phyloP scores from a whole-genome alignment of 805 yeast genomes.

The Hanseniaspora mollemarum region DNA sequence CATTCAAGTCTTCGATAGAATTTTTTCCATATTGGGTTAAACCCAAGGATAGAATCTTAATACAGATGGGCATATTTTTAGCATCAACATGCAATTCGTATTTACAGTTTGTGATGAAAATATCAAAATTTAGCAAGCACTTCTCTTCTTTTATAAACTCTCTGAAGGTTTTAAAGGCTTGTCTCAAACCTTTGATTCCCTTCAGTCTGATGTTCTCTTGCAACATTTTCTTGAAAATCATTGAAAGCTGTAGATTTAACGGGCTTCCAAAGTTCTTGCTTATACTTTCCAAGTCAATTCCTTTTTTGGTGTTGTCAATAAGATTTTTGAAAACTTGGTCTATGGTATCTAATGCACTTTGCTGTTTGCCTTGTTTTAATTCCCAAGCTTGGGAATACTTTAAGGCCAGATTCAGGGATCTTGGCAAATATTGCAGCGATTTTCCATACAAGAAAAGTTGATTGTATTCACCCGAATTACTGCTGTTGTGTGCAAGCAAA shows the following conservation, averaged over 20 bases:
- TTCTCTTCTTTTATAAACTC: slow-evolving; percentile 9
- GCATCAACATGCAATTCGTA: slow-evolving; percentile 6
- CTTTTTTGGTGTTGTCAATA: slow-evolving; percentile 9
- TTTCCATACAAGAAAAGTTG: slow-evolving; percentile 6
- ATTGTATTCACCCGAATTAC: slow-evolving; percentile 13
- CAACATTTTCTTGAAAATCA: slow-evolving; percentile 13
- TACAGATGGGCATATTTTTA: slow-evolving; percentile 10
- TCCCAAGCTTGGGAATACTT: slow-evolving; percentile 9
- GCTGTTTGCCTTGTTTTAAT: slow-evolving; percentile 7
- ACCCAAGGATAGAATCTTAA: slow-evolving; percentile 5
- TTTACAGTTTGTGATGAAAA: slow-evolving; percentile 10
- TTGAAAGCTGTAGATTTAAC: slow-evolving; percentile 3
- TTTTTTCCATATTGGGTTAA: slow-evolving; percentile 7
- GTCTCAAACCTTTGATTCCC: slow-evolving; percentile 11
- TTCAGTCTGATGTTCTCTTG: slow-evolving; percentile 11
- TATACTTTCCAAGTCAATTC: neutral
- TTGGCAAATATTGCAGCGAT: slow-evolving; percentile 6
- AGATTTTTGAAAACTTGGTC: slow-evolving; percentile 1
- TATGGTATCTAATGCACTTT: neutral
- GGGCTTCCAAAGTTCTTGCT: slow-evolving; percentile 2
- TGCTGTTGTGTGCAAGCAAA: slow-evolving; percentile 1
- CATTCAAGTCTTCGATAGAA: neutral
- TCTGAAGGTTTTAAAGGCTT: slow-evolving; percentile 9
- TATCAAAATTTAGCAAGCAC: slow-evolving; percentile 2
- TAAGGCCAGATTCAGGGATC: slow-evolving; percentile 9